Base-by-base conservation (phyloP, 192 early-diverging fungal species). In the Neocallimastix lanati region DNA sequence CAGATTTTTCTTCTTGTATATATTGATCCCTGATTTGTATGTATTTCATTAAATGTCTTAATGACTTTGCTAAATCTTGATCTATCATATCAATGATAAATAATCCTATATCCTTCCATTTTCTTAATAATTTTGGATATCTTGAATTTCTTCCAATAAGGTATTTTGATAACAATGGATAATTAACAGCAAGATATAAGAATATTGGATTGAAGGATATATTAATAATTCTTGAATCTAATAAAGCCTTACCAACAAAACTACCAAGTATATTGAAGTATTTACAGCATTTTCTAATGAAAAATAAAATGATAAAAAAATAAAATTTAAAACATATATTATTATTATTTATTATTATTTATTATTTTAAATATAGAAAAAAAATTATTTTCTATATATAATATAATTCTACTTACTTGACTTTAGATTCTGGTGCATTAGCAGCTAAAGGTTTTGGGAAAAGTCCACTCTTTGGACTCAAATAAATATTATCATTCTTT, bases 171-270 rank as follows among this genome's bases (percentile, higher is more conserved):
- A 76, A 35, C 80, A 29, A 28, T 29, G 77, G 77, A 67, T 78
- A 78, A 16, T 37, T 35, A 37, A 78, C 29, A 37, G 11, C 77
- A 78, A 80, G 40, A 21, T 90, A 87, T 78, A 96, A 86, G 82
- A 98, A 96, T 13, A 91, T 80, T 1, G 88, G 81, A 78, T 88
- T 90, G 79, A 98, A 89, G 4, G 92, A 92, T 77, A 98, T 83
- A 82, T 97, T 95, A 36, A 98, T 87, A 12, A 94, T 89, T 76
- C 96, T 86, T 35, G 88, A 88, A 80, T 98, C 96, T 38, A 96
- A 83, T 84, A 97, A 84, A 2, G 93, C 92, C 83, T 96, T 95
- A 29, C 93, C 94, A 27, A 96, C 89, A 84, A 97, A 94, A 58
- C 91, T 93, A 16, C 96, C 96, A 4, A 95, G 80, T 0, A 89